These are phyloP conservation scores for Acacia crassicarpa DNA, from an alignment of 306 rosid species.

Conservation along the genomic window DNA sequence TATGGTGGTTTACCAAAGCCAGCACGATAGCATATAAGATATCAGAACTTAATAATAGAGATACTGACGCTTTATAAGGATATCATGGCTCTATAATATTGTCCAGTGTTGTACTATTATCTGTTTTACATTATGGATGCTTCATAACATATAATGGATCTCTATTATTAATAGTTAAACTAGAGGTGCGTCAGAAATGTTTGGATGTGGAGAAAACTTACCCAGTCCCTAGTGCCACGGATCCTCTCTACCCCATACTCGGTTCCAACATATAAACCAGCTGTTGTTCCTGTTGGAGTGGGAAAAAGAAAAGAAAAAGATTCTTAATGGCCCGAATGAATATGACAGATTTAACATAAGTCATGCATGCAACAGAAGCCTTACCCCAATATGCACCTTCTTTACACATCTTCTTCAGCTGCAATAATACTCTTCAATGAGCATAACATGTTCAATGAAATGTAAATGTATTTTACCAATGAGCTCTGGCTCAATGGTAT, in stretches of 20 bases:
- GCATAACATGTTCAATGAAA: conserved; percentile 8
- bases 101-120: background rate
- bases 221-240: conserved; percentile 93
- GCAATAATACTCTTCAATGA: conserved; percentile 47
- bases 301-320: background rate
- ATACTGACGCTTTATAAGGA: background rate
- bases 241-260: conserved; percentile 77
- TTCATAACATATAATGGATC: background rate
- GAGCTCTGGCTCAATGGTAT: background rate
- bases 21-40: background rate
- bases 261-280: conserved; percentile 78
- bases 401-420: conserved; percentile 96
- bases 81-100: background rate
- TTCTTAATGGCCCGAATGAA: background rate
- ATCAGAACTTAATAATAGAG: background rate
- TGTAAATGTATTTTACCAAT: background rate
- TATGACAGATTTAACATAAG: background rate
- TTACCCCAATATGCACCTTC: conserved; percentile 99
- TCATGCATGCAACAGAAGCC: conserved; percentile 24
- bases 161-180: background rate
- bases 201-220: conserved; percentile 36
- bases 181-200: background rate
- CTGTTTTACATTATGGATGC: background rate
- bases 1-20: background rate
- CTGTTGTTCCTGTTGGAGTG: conserved; percentile 59